Percentiles rank a stretch among this genome's conserved stretches.
Evolutionary conservation across 2,329 filamentous ascomycete genomes (phyloP).

Genomic region (Colletotrichum sp.): DNA sequence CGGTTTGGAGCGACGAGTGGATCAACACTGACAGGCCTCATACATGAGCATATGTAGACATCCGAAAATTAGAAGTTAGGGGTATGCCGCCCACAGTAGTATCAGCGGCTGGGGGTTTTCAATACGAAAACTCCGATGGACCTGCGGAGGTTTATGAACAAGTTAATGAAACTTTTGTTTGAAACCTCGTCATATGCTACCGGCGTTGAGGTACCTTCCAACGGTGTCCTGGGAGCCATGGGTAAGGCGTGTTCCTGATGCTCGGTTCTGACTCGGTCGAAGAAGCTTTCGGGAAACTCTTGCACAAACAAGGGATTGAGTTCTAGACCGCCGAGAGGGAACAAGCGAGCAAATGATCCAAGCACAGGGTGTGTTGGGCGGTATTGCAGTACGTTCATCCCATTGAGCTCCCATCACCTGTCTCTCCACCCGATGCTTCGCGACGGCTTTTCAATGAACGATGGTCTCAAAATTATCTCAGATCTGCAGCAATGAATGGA

Average conservation of each 20-base stretch:
- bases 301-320: not conserved
- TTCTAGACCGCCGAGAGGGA: not conserved
- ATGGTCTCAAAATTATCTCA: not conserved
- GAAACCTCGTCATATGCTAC: not conserved
- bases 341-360: not conserved
- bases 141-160: not conserved
- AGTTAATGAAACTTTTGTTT: not conserved
- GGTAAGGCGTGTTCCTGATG: not conserved
- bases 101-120: not conserved
- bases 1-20: not conserved
- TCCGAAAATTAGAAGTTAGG: not conserved
- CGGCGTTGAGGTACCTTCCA: not conserved
- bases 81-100: not conserved
- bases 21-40: not conserved
- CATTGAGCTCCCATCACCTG: not conserved
- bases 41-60: not conserved
- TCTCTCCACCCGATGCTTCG: not conserved
- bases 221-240: not conserved
- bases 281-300: not conserved
- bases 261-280: not conserved
- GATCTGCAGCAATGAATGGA: not conserved
- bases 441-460: not conserved
- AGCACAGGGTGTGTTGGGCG: not conserved
- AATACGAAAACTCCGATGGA: not conserved
- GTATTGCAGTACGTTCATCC: not conserved